Evolutionary conservation across 2,329 filamentous ascomycete species (phyloP).

Genomic region (Lasiodiplodia gonubiensis): DNA sequence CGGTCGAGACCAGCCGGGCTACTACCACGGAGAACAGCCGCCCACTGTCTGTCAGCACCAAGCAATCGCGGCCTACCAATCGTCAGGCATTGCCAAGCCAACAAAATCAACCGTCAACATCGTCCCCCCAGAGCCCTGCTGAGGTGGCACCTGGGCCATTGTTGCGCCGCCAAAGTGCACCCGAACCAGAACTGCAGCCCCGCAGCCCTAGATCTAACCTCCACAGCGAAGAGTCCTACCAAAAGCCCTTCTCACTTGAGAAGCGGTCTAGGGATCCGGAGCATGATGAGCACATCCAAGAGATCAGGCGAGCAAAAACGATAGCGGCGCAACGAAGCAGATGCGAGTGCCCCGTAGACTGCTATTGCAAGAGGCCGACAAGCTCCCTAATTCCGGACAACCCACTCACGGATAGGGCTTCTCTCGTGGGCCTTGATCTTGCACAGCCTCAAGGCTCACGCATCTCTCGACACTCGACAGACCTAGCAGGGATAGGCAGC

Average conservation of each 20-base stretch:
- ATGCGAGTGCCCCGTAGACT: constrained; percentile 14
- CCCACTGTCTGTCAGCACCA: background rate
- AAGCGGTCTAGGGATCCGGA: background rate
- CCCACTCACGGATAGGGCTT: constrained; percentile 17
- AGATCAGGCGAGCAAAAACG: background rate
- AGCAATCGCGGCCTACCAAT: background rate
- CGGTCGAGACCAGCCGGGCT: background rate
- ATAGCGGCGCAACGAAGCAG: background rate
- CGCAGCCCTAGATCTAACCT: background rate
- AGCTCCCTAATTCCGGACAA: constrained; percentile 22
- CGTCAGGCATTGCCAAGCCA: background rate
- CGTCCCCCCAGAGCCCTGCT: background rate
- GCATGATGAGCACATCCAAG: background rate
- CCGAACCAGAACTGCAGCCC: constrained; percentile 3
- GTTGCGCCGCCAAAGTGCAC: constrained; percentile 13
- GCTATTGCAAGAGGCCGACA: constrained; percentile 20
- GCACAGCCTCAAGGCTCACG: constrained; percentile 10
- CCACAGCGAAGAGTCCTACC: constrained; percentile 2
- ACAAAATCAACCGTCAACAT: background rate
- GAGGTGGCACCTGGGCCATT: background rate
- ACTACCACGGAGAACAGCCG: constrained; percentile 15
- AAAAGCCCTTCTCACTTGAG: background rate
- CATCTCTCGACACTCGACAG: constrained; percentile 11
- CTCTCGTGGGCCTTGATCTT: constrained; percentile 23
- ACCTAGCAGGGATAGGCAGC: constrained; percentile 14